Evolutionary conservation across 2,329 filamentous ascomycete species (phyloP).

Genomic region (Alternaria gansuensis): DNA sequence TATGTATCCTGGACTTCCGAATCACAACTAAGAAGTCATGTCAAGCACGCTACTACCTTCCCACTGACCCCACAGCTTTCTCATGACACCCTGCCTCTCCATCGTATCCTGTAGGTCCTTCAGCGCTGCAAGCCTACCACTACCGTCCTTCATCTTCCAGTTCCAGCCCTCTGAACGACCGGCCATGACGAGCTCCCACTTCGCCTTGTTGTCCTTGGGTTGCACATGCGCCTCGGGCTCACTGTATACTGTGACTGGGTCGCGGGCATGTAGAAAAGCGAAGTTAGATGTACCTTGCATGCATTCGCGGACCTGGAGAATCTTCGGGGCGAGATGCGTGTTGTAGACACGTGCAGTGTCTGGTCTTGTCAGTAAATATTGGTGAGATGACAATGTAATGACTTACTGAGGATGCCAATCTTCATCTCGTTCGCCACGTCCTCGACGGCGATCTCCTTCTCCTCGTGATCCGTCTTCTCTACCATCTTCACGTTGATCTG

Average conservation of each 20-base stretch:
- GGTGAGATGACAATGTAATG: not conserved
- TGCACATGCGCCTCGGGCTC: not conserved
- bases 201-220: conserved; percentile 10
- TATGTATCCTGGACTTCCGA: not conserved
- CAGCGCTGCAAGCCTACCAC: conserved; percentile 20
- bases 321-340: conserved; percentile 16
- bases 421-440: conserved; percentile 25
- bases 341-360: conserved; percentile 22
- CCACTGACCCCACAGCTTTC: conserved; percentile 19
- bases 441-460: conserved; percentile 14
- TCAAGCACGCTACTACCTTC: conserved; percentile 5
- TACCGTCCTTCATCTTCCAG: conserved; percentile 13
- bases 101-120: conserved; percentile 20
- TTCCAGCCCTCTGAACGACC: conserved; percentile 15
- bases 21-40: not conserved
- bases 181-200: conserved; percentile 20
- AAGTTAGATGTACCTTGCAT: conserved; percentile 9
- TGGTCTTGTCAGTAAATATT: not conserved
- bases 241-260: conserved; percentile 10
- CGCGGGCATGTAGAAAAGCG: conserved; percentile 26
- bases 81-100: conserved; percentile 18
- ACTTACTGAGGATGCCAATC: conserved; percentile 26
- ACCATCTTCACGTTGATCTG: conserved; percentile 12
- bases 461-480: conserved; percentile 11
- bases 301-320: conserved; percentile 25